Base-by-base conservation (phyloP, 441 rosid genomes). In the Pelargonium citronellum region DNA sequence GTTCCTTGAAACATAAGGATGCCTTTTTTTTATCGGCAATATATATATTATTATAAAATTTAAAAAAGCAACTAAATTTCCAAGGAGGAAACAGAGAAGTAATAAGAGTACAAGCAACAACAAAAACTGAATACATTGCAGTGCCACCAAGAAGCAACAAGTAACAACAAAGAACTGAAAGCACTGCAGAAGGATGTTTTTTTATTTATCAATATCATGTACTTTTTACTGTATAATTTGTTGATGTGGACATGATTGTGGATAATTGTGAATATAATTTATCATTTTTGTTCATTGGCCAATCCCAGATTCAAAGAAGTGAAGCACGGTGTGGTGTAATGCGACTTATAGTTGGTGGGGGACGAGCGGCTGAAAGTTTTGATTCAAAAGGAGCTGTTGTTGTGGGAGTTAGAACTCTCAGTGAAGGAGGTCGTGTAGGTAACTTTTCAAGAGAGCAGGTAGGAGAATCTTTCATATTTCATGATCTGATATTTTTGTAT, bases 301-400 rank as follows among this genome's bases (percentile, higher is more conserved):
- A 44, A 44, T 17, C 20, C 27, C 81, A 95, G 99, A 88, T 90
- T 71, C 91, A 91, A 10, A 83, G 79, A 76, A 86, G 78, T 76
- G 99, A 95, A 82, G 82, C 96, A 55, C 87, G 88, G 66, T 91
- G 89, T 62, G 99, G 99, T 74, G 96, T 95, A 69, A 95, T 95
- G 99, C 91, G 97, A 69, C 97, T 95, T 64, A 87, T 95, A 78
- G 99, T 92, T 84, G 98, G 99, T 67, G 99, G 99, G 19, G 99
- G 99, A 17, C 88, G 97, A 79, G 98, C 97, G 43, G 92, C 85
- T 79, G 99, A 95, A 83, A 84, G 79, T 77, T 80, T 84, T 11
- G 90, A 90, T 62, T 81, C 92, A 66, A 87, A 89, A 80, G 99
- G 98, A 79, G 93, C 98, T 67, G 96, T 92, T 75, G 87, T 91